Conservation (phyloP, 2,329 filamentous ascomycete species). For the Talaromyces sp. region DNA sequence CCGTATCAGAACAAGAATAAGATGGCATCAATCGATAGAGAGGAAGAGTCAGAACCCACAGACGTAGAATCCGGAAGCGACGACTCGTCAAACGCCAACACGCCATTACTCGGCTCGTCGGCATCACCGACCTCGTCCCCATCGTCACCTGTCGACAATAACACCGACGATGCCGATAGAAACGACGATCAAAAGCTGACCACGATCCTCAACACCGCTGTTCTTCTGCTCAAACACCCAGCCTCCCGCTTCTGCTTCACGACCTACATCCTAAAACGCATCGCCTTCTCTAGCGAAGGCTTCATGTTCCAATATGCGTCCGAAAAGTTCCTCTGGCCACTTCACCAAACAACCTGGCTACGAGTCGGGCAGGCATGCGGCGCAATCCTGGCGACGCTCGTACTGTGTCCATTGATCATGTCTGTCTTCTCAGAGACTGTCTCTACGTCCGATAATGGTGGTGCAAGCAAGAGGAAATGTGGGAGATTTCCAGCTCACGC, state of each 20-base stretch:
- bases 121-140: not conserved
- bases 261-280: not conserved
- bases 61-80: not conserved
- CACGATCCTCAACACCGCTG: not conserved
- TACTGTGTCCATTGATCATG: not conserved
- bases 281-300: not conserved
- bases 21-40: not conserved
- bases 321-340: not conserved
- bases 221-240: not conserved
- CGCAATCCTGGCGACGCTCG: not conserved
- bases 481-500: not conserved
- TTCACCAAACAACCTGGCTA: not conserved
- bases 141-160: not conserved
- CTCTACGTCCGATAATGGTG: not conserved
- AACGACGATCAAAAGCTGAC: not conserved
- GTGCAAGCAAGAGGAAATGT: not conserved
- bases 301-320: slow-evolving; percentile 1
- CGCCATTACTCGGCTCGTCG: not conserved
- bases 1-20: not conserved
- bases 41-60: not conserved
- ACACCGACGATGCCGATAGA: not conserved
- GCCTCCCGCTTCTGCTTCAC: not conserved
- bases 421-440: not conserved
- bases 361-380: not conserved
- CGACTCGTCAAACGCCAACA: not conserved